Percentiles rank a stretch among this genome's conserved stretches.
These are phyloP conservation scores for Ricinus communis DNA, from an alignment of 345 rosid genomes.

Conservation along the genomic window DNA sequence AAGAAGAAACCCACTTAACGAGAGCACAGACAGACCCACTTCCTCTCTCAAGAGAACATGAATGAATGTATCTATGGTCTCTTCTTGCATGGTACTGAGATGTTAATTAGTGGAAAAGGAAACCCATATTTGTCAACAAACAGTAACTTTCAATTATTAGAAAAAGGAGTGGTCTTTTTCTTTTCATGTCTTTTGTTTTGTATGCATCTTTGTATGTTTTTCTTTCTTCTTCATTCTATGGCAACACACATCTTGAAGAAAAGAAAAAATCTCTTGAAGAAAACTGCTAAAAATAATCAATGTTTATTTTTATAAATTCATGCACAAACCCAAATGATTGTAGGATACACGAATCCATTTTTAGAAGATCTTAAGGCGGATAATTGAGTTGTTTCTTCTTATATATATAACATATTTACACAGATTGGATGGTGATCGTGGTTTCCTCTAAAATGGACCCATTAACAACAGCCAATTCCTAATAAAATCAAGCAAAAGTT, in stretches of 20 bases:
- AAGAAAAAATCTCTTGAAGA: no score
- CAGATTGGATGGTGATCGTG: no score
- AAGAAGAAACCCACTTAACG: neutral
- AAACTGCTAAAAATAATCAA: no score
- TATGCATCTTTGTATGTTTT: no score
- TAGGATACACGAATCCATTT: no score
- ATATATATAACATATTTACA: no score
- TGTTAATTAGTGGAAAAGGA: neutral
- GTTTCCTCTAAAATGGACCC: neutral
- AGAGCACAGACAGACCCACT: neutral
- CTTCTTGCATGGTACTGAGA: neutral
- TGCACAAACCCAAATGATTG: no score
- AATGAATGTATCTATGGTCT: neutral
- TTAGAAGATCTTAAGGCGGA: no score
- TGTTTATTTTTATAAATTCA: no score
- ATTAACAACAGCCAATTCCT: neutral
- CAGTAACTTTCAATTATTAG: constrained; percentile 9
- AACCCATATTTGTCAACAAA: neutral
- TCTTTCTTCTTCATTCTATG: no score
- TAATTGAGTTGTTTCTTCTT: no score
- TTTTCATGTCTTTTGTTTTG: neutral
- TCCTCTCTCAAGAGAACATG: neutral
- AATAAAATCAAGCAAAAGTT: neutral
- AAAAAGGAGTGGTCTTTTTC: constrained; percentile 8
- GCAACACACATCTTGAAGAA: no score